Base-by-base conservation (phyloP, 208 protist genomes). In the Leishmania amazonensis region DNA sequence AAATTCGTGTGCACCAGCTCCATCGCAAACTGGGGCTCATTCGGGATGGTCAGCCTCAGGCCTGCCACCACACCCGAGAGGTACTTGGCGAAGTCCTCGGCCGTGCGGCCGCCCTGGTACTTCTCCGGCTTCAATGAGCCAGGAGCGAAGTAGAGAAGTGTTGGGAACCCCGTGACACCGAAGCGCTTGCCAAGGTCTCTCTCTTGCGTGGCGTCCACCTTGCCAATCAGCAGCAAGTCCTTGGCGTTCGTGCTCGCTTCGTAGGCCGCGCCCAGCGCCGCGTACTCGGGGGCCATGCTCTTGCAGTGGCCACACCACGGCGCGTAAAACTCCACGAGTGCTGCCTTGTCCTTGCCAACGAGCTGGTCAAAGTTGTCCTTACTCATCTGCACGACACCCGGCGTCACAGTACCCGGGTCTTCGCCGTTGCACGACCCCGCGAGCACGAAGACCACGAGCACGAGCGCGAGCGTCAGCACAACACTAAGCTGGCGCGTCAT, bases 301-400 rank as follows among this genome's bases (percentile, higher is more conserved):
- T 93, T 94, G 89, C 93, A 96, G 84, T 96, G 86, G 6, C 88
- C 86, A 80, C 97, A 98, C 97, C 95, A 98, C 78, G 94, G 91
- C 21, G 95, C 93, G 81, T 98, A 99, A 75, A 99, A 98, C 90
- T 98, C 90, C 31, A 99, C 90, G 2, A 85, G 60, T 8, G 72
- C 65, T 0, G 82, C 75, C n/a, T 80, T 53, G 38, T 79, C 67
- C 51, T 81, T 83, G 76, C 91, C 83, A 62, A 98, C 91, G 47
- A 91, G 70, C 28, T 74, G n/a, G 42, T 95, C 86, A 53, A 98
- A 97, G 75, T 71, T 92, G 28, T n/a, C 64, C 49, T 70, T 42
- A 60, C 73, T 92, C 68, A 97, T 57, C 38, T 93, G 84, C 28
- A 88, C 65, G 0, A 93, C 71, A 19, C 90, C 90, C 9, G 76